Base-by-base conservation (phyloP, 352 stramenopile species). In the Hyaloperonospora arabidopsidis region DNA sequence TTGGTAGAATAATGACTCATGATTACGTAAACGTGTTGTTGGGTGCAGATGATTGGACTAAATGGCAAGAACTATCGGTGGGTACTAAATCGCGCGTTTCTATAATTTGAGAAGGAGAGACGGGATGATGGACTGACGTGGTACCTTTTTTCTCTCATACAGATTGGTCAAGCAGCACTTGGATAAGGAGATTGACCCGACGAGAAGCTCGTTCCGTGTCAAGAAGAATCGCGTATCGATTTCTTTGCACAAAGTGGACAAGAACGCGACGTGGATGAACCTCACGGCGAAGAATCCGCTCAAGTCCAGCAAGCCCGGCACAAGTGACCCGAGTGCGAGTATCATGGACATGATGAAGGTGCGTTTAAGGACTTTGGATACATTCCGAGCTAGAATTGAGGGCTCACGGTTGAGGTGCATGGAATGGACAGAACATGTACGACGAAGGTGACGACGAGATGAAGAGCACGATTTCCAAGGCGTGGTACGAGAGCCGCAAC, bases 311-410 rank as follows among this genome's bases (percentile, higher is more conserved):
- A 81, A 84, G 35, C 53, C 72, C 18, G 70, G 69, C 45, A 54
- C 67, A n/a, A 76, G 54, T 28, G 85, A 95, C 60, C 85, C 85
- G 1, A 29, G 74, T 5, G 77, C 85, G 3, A 83, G 85, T 28
- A 92, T 95, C 70, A 93, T 95, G 85, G 84, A 93, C 54, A 91
- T 95, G 81, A 95, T 95, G 84, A 89, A 92, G 76, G 79, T 88
- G 47, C 36, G 61, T 64, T 18, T 19, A 35, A 2, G 49, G 11
- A 21, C 22, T 15, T 19, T 45, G 48, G 23, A 38, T n/a, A n/a
- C n/a, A n/a, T n/a, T n/a, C n/a, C n/a, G n/a, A n/a, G n/a, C 2
- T 32, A 25, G 23, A 11, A 17, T 2, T 15, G 25, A 32, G n/a
- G n/a, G n/a, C 25, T 32, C 25, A 32, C 25, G 25, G 4, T 32